Conservation (phyloP, 208 protist genomes). For the Blechomonas ayalai region DNA sequence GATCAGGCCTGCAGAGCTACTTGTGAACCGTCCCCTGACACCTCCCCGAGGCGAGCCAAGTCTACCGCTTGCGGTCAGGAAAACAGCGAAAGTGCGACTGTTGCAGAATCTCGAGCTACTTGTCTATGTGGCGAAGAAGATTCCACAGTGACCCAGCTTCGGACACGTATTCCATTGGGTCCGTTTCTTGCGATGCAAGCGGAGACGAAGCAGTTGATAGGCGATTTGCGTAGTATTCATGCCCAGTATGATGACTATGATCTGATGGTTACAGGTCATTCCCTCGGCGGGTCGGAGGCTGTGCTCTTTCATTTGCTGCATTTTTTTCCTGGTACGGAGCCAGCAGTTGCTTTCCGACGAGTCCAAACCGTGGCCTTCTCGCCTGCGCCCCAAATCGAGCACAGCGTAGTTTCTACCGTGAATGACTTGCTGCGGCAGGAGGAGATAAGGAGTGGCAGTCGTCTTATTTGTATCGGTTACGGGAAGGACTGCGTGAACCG, state of each 20-base stretch:
- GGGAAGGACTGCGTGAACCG: slow-evolving; percentile 51
- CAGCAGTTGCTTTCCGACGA: slow-evolving; percentile 9
- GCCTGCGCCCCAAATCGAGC: slow-evolving; percentile 53
- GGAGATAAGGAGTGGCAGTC: slow-evolving; percentile 22
- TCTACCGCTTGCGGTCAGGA: too few species aligned
- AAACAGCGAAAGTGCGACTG: too few species aligned
- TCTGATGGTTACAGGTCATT: slow-evolving; percentile 73
- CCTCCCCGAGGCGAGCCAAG: too few species aligned
- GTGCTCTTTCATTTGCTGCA: slow-evolving; percentile 72
- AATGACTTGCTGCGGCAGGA: slow-evolving; percentile 13
- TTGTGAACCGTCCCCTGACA: too few species aligned
- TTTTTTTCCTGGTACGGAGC: slow-evolving; percentile 17
- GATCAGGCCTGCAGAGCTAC: too few species aligned
- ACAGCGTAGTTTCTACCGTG: slow-evolving; percentile 9
- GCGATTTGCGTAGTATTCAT: slow-evolving; percentile 28
- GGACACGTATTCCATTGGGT: slow-evolving; percentile 49
- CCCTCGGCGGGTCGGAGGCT: slow-evolving; percentile 66
- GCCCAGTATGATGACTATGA: slow-evolving; percentile 46
- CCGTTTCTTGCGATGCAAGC: slow-evolving; percentile 50
- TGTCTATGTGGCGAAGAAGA: too few species aligned
- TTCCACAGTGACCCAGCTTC: slow-evolving; percentile 9
- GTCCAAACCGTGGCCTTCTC: slow-evolving; percentile 48
- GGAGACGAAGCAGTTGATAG: slow-evolving; percentile 22
- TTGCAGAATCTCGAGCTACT: too few species aligned
- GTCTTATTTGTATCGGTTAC: slow-evolving; percentile 43